Percentiles rank a stretch among this genome's conserved stretches.
These are phyloP conservation scores for Zostera marina DNA, from an alignment of 116 monocot species.

Conservation along the genomic window DNA sequence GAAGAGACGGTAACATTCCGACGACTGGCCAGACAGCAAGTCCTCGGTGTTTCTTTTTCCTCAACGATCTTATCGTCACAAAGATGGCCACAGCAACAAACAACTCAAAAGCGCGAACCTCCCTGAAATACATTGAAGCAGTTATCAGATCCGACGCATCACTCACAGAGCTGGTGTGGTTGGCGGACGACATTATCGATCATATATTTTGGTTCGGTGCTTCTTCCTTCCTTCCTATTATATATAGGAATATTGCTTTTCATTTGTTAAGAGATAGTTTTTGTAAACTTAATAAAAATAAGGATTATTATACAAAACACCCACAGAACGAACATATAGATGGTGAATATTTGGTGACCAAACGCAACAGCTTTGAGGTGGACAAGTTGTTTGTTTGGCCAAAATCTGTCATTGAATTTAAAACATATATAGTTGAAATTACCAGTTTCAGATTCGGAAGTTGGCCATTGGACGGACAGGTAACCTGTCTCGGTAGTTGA, in stretches of 20 bases:
- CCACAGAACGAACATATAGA: not conserved
- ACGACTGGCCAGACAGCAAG: conserved; percentile 62
- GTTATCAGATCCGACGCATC: too few species aligned
- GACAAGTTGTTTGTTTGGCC: not conserved
- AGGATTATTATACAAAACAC: too few species aligned
- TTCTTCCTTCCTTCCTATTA: not conserved
- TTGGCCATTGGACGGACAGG: not conserved
- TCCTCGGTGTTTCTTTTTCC: conserved; percentile 35
- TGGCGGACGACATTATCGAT: conserved; percentile 10
- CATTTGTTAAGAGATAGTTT: too few species aligned
- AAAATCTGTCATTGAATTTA: not conserved
- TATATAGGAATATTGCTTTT: not conserved
- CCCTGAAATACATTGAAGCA: conserved; percentile 7
- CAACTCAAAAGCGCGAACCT: conserved; percentile 18
- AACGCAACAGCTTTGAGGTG: conserved; percentile 5
- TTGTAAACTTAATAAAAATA: too few species aligned
- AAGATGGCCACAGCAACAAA: conserved; percentile 47
- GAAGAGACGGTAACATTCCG: conserved; percentile 79
- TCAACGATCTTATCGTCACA: conserved; percentile 39
- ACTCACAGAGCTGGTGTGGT: not conserved
- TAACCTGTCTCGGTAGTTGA: not conserved
- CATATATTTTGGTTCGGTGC: not conserved
- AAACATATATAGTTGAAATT: not conserved
- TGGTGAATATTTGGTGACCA: conserved; percentile 10
- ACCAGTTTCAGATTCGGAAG: not conserved